These are phyloP conservation scores for Dysphania ambrosioides DNA, from an alignment of 148 eudicot genomes.

Conservation along the genomic window DNA sequence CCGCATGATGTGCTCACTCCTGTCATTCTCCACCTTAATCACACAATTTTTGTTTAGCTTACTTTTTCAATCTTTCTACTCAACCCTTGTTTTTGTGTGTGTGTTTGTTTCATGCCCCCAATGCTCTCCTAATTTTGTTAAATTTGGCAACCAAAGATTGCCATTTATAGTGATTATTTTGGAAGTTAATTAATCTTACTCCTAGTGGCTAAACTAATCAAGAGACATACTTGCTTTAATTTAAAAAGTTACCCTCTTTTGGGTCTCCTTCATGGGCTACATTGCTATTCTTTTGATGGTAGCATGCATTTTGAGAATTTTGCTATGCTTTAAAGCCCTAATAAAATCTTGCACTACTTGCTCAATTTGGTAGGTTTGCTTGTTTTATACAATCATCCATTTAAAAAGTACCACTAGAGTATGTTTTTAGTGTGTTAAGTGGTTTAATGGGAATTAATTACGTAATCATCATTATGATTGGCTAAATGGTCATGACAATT, in stretches of 20 bases:
- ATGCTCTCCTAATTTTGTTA: not conserved
- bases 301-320: too few relatives aligned
- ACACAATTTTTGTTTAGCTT: not conserved
- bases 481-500: slow-evolving; percentile 14
- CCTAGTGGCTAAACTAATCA: not conserved
- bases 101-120: too few relatives aligned
- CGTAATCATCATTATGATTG: slow-evolving; percentile 19
- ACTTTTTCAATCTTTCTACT: not conserved
- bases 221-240: slow-evolving; percentile 27
- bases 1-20: slow-evolving; percentile 81
- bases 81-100: slow-evolving; percentile 1
- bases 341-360: slow-evolving; percentile 12
- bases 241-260: too few relatives aligned
- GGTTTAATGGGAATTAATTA: slow-evolving; percentile 17
- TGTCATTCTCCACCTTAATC: slow-evolving; percentile 47
- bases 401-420: slow-evolving; percentile 16
- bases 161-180: slow-evolving; percentile 40
- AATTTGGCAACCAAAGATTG: slow-evolving; percentile 12
- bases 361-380: too few relatives aligned
- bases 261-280: too few relatives aligned
- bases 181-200: not conserved
- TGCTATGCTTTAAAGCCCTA: not conserved
- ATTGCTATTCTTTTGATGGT: slow-evolving; percentile 48
- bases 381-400: too few relatives aligned
- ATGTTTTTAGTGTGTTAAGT: slow-evolving; percentile 12